Evolutionary conservation across 2,329 filamentous ascomycete genomes (phyloP).

Genomic region (Fusarium pseudocircinatum): DNA sequence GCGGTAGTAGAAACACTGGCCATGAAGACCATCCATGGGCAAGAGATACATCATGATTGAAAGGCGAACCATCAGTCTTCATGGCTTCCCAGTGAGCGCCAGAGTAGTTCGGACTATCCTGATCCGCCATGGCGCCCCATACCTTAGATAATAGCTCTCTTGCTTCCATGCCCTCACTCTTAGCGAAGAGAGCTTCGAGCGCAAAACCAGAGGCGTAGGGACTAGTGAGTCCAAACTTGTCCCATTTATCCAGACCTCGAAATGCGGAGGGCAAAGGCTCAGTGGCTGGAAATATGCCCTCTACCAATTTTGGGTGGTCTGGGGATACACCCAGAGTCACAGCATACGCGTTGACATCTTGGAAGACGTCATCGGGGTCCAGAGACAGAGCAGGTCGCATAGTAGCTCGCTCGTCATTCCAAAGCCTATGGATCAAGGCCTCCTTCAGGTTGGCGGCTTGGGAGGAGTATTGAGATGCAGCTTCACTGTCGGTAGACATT

Average conservation of each 20-base stretch:
- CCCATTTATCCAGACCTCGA: not conserved
- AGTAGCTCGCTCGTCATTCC: not conserved
- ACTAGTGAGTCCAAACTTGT: not conserved
- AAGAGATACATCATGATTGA: not conserved
- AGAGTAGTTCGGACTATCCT: not conserved
- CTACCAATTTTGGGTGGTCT: not conserved
- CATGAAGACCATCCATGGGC: constrained; percentile 6
- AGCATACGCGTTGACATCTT: not conserved
- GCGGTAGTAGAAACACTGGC: not conserved
- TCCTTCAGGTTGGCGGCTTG: not conserved
- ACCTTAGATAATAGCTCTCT: not conserved
- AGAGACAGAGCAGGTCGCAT: not conserved
- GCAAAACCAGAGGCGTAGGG: constrained; percentile 1
- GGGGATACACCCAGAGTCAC: not conserved
- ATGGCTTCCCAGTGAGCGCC: constrained; percentile 1
- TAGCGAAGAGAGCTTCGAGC: not conserved
- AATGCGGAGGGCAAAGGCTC: not conserved
- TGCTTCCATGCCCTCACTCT: not conserved
- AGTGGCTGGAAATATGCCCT: not conserved
- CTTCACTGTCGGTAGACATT: not conserved
- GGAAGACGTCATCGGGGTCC: not conserved
- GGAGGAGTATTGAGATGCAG: not conserved
- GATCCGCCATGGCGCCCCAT: not conserved
- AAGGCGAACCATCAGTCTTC: not conserved
- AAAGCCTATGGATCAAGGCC: fast-evolving